Evolutionary conservation across 2,329 filamentous ascomycete genomes (phyloP).

Genomic region (Fusarium sp.): DNA sequence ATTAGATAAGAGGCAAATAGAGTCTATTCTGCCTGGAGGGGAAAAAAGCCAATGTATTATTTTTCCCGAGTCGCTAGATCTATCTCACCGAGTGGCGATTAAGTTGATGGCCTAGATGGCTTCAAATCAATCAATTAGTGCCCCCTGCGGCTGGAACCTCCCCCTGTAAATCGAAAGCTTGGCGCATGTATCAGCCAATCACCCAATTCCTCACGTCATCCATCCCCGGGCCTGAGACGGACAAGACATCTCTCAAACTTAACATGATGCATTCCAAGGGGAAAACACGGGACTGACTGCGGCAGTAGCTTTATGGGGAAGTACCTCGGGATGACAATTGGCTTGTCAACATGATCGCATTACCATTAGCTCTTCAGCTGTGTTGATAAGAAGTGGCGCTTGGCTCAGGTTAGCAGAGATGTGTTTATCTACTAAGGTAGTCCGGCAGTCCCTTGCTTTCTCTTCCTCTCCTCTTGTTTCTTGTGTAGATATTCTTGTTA

Average conservation of each 20-base stretch:
- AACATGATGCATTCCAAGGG: conserved; percentile 1
- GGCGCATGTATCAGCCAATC: conserved; percentile 1
- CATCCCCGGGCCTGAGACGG: conserved; percentile 15
- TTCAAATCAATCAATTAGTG: too few relatives aligned
- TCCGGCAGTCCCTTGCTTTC: neutral
- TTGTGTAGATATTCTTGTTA: neutral
- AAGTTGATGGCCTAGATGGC: too few relatives aligned
- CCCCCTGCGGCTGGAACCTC: neutral
- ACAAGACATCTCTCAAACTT: neutral
- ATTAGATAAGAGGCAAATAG: too few relatives aligned
- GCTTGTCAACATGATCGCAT: neutral
- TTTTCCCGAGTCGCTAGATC: too few relatives aligned
- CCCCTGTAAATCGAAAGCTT: conserved; percentile 2
- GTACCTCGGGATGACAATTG: neutral
- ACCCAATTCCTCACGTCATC: conserved; percentile 9
- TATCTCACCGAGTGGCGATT: too few relatives aligned
- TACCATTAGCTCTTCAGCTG: neutral
- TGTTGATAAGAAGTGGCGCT: neutral
- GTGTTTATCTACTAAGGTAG: neutral
- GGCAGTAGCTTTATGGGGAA: neutral
- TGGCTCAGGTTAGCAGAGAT: neutral
- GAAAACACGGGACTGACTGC: neutral
- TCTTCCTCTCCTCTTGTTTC: neutral
- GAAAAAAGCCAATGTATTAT: too few relatives aligned
- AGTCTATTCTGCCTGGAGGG: too few relatives aligned